These are phyloP conservation scores for Dianthus caryophyllus DNA, from an alignment of 148 eudicot species.

Conservation along the genomic window DNA sequence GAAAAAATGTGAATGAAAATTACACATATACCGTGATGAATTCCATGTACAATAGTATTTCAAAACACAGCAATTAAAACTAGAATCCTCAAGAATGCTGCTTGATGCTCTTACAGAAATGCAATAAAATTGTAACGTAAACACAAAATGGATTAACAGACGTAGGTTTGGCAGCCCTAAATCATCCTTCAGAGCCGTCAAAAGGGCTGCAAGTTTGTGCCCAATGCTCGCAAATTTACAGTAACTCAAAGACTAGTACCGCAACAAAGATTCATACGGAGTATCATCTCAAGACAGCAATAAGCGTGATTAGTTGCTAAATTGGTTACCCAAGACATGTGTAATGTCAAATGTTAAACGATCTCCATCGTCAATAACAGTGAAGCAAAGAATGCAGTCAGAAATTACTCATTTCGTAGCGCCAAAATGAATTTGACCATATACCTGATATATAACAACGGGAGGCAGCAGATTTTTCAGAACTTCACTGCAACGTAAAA, in stretches of 20 bases:
- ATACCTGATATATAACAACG: slow-evolving; percentile 78
- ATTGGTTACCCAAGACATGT: neutral
- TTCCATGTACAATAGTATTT: neutral
- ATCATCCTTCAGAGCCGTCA: neutral
- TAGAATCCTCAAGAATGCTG: neutral
- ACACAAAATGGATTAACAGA: neutral
- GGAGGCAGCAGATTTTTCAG: slow-evolving; percentile 59
- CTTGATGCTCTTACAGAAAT: neutral
- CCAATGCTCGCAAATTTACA: neutral
- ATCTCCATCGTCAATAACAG: neutral
- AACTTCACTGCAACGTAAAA: slow-evolving; percentile 53
- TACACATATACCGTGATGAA: neutral
- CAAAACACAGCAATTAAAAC: neutral
- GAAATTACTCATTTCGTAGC: neutral
- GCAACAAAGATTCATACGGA: neutral
- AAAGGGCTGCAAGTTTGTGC: neutral
- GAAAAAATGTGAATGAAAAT: too few relatives aligned
- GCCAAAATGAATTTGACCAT: neutral
- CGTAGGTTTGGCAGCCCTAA: neutral
- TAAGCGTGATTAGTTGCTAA: neutral
- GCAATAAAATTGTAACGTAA: neutral
- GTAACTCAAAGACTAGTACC: slow-evolving; percentile 1
- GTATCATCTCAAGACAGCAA: neutral
- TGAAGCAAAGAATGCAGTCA: neutral
- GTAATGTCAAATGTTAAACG: neutral